These are phyloP conservation scores for Moringa oleifera DNA, from an alignment of 345 rosid species.

Conservation along the genomic window DNA sequence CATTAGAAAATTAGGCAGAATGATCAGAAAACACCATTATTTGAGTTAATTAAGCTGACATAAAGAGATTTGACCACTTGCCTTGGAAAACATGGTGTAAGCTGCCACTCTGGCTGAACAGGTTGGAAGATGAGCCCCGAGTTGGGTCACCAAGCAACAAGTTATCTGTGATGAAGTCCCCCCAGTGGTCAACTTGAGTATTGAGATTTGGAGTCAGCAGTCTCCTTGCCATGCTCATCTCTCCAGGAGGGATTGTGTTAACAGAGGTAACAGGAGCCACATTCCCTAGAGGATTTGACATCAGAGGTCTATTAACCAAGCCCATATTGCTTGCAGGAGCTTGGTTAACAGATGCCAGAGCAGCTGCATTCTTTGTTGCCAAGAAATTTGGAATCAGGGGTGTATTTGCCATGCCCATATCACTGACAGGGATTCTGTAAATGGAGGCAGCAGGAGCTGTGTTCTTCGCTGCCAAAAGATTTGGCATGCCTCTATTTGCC, in stretches of 20 bases:
- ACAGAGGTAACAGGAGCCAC: constrained; percentile 17
- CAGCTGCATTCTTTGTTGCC: too few species aligned
- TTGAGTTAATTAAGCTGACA: neutral
- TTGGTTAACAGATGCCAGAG: too few species aligned
- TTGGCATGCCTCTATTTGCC: too few species aligned
- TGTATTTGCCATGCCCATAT: constrained; percentile 13
- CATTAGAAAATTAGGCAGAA: neutral
- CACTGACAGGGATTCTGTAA: constrained; percentile 11
- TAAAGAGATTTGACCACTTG: constrained; percentile 17
- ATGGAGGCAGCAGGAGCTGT: constrained; percentile 17
- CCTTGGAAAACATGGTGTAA: constrained; percentile 22
- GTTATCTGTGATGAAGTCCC: constrained; percentile 19
- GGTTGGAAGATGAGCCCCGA: constrained; percentile 31
- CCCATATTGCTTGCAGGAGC: too few species aligned
- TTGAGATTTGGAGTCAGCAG: too few species aligned
- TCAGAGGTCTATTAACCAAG: too few species aligned
- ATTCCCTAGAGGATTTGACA: constrained; percentile 22
- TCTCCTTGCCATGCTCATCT: constrained; percentile 15
- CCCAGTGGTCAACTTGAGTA: constrained; percentile 25
- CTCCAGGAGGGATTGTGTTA: constrained; percentile 11
- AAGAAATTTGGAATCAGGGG: too few species aligned
- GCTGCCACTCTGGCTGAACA: constrained; percentile 14
- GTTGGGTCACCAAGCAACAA: constrained; percentile 20
- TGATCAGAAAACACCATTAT: too few species aligned
- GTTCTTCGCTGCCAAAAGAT: constrained; percentile 19